Percentiles rank a stretch among this genome's conserved stretches.
Evolutionary conservation across 768 basidiomycete species (phyloP).

Genomic region (Panus rudis): DNA sequence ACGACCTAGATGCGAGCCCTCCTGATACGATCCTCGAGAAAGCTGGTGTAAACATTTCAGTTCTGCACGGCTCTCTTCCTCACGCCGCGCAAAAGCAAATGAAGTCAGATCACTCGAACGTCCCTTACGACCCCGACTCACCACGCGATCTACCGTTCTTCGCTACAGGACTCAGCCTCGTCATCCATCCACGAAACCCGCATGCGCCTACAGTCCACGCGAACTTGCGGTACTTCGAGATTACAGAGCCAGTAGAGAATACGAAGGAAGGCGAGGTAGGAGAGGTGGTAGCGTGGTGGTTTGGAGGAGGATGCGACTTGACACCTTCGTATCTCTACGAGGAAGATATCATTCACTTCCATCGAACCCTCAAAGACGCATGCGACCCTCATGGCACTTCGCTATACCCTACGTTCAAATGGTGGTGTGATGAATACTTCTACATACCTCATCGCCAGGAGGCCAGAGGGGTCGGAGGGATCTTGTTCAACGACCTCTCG

Average conservation of each 20-base stretch:
- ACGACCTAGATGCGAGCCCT: constrained; percentile 18
- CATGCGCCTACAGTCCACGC: constrained; percentile 86
- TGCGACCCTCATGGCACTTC: constrained; percentile 65
- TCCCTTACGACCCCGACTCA: constrained; percentile 50
- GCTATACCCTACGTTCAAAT: constrained; percentile 77
- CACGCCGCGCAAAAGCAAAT: constrained; percentile 89
- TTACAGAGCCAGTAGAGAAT: too few species aligned
- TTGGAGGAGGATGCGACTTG: constrained; percentile 93
- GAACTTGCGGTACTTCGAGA: constrained; percentile 94
- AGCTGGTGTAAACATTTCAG: constrained; percentile 89
- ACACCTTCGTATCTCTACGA: constrained; percentile 89
- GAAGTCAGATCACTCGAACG: constrained; percentile 80
- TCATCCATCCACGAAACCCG: constrained; percentile 87
- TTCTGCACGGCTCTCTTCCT: constrained; percentile 80
- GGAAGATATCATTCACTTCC: constrained; percentile 84
- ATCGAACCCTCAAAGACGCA: constrained; percentile 62
- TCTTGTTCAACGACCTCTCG: constrained; percentile 94
- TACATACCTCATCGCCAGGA: constrained; percentile 83
- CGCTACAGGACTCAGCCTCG: constrained; percentile 81
- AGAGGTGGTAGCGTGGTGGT: constrained; percentile 88
- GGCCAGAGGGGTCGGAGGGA: constrained; percentile 81
- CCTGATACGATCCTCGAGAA: constrained; percentile 74
- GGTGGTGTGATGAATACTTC: constrained; percentile 98
- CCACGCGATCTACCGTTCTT: constrained; percentile 73
- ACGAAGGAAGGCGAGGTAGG: constrained; percentile 26